Conservation (phyloP, 768 basidiomycete genomes). For the Astraeus odoratus region DNA sequence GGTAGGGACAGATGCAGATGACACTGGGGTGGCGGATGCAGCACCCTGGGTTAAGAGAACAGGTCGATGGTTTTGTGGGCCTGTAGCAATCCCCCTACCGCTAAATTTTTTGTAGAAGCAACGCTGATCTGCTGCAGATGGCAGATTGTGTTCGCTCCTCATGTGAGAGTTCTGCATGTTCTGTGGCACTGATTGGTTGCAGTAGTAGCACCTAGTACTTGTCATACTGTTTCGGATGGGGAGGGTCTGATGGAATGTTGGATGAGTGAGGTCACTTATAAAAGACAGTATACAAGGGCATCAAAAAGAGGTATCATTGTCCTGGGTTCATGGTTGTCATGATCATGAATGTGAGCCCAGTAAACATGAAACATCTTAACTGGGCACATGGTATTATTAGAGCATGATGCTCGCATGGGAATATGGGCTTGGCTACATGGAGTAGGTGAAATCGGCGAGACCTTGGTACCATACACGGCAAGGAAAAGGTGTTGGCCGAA, state of each 20-base stretch:
- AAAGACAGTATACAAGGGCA: no score
- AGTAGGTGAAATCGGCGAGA: no score
- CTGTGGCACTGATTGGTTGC: conserved; percentile 5
- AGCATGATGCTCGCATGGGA: no score
- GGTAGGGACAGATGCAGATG: conserved; percentile 1
- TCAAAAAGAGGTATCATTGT: no score
- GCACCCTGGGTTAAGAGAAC: background rate
- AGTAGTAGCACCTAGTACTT: conserved; percentile 11
- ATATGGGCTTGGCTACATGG: no score
- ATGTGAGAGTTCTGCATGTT: conserved; percentile 7
- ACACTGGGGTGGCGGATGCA: no score
- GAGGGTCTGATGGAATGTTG: background rate
- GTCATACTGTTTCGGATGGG: conserved; percentile 6
- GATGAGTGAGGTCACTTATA: background rate
- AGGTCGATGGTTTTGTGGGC: background rate
- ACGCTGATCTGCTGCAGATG: background rate
- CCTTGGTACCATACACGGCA: no score
- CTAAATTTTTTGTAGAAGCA: background rate
- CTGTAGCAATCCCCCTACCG: conserved; percentile 1
- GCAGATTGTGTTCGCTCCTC: conserved; percentile 3
- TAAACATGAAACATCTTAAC: no score
- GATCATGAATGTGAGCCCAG: no score
- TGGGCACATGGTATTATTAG: no score
- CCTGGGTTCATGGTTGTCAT: no score
- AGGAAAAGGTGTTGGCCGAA: no score